Evolutionary conservation across 2,329 filamentous ascomycete species (phyloP).

Genomic region (Xylaria polymorpha): DNA sequence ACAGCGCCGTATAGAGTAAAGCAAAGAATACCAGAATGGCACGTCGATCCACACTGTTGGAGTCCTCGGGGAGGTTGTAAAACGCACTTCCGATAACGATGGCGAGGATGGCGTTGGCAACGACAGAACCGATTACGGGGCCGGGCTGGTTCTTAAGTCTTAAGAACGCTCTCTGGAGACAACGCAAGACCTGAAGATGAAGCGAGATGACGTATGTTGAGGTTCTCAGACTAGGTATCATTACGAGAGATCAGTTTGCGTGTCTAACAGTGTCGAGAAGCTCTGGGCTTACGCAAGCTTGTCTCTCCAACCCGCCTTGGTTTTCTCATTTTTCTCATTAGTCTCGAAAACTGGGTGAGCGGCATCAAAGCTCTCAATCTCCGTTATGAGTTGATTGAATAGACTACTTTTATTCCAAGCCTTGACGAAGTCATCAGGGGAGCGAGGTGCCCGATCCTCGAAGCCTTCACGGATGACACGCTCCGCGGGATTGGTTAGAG

Average conservation of each 20-base stretch:
- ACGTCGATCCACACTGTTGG: slow-evolving; percentile 78
- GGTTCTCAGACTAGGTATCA: neutral
- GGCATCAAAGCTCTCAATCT: neutral
- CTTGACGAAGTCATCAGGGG: slow-evolving; percentile 68
- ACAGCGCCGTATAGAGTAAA: neutral
- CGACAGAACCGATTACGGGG: neutral
- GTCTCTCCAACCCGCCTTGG: neutral
- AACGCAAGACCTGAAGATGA: neutral
- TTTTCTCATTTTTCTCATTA: neutral
- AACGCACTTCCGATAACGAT: slow-evolving; percentile 83
- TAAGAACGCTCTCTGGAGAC: neutral
- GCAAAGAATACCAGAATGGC: slow-evolving; percentile 66
- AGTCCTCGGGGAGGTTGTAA: slow-evolving; percentile 73
- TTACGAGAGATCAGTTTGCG: neutral
- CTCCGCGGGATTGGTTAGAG: slow-evolving; percentile 69
- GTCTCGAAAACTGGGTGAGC: neutral
- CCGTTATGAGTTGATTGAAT: slow-evolving; percentile 15
- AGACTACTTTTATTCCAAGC: slow-evolving; percentile 65
- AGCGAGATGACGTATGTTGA: neutral
- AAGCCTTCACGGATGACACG: slow-evolving; percentile 65
- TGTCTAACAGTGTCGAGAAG: neutral
- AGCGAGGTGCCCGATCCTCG: slow-evolving; percentile 65
- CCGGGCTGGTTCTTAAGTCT: slow-evolving; percentile 4
- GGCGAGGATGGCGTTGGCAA: slow-evolving; percentile 78
- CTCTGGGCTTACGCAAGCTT: neutral